These are phyloP conservation scores for Aspergillus luchuensis DNA, from an alignment of 2,329 filamentous ascomycete genomes.

Conservation along the genomic window DNA sequence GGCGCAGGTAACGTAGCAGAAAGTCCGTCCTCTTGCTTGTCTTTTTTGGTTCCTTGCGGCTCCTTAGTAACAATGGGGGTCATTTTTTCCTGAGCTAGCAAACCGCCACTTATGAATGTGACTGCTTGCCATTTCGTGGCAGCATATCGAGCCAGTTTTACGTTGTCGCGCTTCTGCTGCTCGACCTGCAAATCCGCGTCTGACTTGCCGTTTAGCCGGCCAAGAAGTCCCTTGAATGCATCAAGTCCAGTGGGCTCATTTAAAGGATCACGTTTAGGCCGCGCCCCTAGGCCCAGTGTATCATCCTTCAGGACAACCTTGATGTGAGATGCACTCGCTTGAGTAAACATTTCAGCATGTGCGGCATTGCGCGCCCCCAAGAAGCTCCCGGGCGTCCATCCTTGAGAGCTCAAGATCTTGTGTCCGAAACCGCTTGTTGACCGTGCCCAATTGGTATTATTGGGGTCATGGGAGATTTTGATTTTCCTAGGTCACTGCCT, in stretches of 20 bases:
- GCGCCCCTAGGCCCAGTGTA: conserved; percentile 84
- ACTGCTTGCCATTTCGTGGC: conserved; percentile 76
- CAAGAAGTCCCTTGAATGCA: conserved; percentile 81
- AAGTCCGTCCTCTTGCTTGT: not conserved
- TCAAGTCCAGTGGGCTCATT: conserved; percentile 80
- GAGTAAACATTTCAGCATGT: conserved; percentile 75
- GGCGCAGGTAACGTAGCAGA: not conserved
- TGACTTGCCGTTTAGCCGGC: conserved; percentile 84
- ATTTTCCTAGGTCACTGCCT: conserved; percentile 49
- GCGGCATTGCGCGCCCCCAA: conserved; percentile 76
- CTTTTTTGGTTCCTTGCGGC: conserved; percentile 26
- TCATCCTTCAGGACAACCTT: conserved; percentile 86
- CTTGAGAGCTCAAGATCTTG: conserved; percentile 81
- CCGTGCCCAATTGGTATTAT: conserved; percentile 91
- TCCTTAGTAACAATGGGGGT: conserved; percentile 34
- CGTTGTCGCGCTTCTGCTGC: conserved; percentile 66
- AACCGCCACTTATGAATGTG: conserved; percentile 84
- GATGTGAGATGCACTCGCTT: conserved; percentile 82
- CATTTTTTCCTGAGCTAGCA: conserved; percentile 63
- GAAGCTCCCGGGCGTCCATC: conserved; percentile 83
- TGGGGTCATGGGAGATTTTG: conserved; percentile 87
- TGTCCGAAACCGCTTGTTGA: conserved; percentile 84
- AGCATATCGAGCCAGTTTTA: conserved; percentile 73
- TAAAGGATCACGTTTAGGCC: conserved; percentile 65
- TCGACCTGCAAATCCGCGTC: conserved; percentile 73